Conservation (phyloP, 2,329 filamentous ascomycete genomes). For the Cladosporium sp. region DNA sequence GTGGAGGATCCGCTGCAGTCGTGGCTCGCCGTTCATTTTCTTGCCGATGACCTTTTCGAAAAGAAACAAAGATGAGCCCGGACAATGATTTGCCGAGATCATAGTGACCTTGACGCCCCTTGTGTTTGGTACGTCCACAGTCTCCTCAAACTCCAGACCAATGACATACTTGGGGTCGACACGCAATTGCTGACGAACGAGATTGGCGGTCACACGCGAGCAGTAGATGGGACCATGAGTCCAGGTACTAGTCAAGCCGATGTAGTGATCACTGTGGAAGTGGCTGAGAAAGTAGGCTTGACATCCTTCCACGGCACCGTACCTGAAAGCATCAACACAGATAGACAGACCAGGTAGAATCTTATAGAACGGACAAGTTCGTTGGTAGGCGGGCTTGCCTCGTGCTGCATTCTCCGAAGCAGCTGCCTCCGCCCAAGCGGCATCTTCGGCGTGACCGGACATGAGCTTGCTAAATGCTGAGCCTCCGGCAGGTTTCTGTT, state of each 20-base stretch:
- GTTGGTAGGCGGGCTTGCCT: conserved; percentile 79
- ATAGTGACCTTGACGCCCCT: conserved; percentile 83
- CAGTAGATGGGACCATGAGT: conserved; percentile 93
- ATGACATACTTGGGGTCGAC: conserved; percentile 84
- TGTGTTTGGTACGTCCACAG: conserved; percentile 73
- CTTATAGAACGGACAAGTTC: conserved; percentile 97
- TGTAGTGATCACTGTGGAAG: conserved; percentile 96
- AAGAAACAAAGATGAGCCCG: conserved; percentile 86
- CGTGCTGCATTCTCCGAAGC: conserved; percentile 71
- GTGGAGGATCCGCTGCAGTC: conserved; percentile 76
- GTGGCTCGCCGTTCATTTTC: conserved; percentile 48
- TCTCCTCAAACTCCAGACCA: conserved; percentile 77
- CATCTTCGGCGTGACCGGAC: conserved; percentile 84
- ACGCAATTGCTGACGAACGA: conserved; percentile 78
- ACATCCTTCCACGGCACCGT: conserved; percentile 87
- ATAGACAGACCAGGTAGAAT: conserved; percentile 91
- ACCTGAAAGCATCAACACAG: conserved; percentile 92
- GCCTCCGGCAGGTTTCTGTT: conserved; percentile 34
- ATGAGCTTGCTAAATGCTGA: conserved; percentile 92
- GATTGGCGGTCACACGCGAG: conserved; percentile 83
- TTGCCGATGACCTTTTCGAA: conserved; percentile 74
- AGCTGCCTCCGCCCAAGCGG: conserved; percentile 83
- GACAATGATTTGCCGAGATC: conserved; percentile 95
- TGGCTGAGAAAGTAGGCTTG: conserved; percentile 95
- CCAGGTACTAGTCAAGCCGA: conserved; percentile 85